Evolutionary conservation across 257 asterid genomes (phyloP), one percentile per base, ranked within the genome.

Genomic region (Solanum okadae): DNA sequence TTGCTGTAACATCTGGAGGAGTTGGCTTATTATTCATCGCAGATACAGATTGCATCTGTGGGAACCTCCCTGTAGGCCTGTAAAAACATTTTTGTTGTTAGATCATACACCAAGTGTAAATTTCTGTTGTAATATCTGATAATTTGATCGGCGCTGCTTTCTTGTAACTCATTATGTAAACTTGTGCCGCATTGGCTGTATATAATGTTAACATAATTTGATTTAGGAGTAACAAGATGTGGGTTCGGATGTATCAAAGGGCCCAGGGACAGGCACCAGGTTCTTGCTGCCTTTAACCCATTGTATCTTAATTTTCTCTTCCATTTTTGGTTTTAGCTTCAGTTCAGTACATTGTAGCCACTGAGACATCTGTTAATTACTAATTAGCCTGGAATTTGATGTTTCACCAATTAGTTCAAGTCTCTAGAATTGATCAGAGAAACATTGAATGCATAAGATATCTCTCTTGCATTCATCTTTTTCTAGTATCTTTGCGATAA

Each of bases 1-100:
- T 89, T 27, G 59, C 86, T 87, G 84, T 84, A 68, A 52, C 75
- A 68, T 42, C 75, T 88, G 84, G 46, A 77, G 90, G 81, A 83
- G 86, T 59, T 23, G 87, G 40, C 40, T 86, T 63, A 29, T 88
- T 40, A 89, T 85, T 44, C 87, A 67, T 90, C 63, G 42, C 20
- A 40, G 42, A 81, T 9, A 44, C 85, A 29, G 83, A 31, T 90
- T 37, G 37, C 85, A 40, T 83, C 63, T 65, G 42, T 49, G 56
- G 31, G 5, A 75, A 76, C 78, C 72, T 88, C 78, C 59, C 84
- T 42, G 86, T 68, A 49, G 35, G 76, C 78, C 82, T 46, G 65
- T 38, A 38, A 29, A 73, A 79, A 49, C 56, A 6, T 23, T 15
- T 18, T 78, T 86, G 90, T 52, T 78, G 35, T 33, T 79, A 35